These are phyloP conservation scores for Penicillium silybi DNA, from an alignment of 495 filamentous ascomycete genomes.

Conservation along the genomic window DNA sequence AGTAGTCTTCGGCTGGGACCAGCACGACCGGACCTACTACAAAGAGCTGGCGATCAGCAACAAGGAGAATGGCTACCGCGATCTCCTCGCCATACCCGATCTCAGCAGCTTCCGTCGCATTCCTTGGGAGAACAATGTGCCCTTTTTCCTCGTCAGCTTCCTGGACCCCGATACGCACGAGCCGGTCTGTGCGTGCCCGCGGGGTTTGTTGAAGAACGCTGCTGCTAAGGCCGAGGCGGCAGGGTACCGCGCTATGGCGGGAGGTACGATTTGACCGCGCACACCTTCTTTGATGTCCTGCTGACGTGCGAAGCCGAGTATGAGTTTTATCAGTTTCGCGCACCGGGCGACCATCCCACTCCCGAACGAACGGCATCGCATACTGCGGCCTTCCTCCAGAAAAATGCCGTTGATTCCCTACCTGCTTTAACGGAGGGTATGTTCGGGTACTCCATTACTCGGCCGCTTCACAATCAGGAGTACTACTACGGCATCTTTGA, in stretches of 20 bases:
- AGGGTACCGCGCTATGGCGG: constrained; percentile 83
- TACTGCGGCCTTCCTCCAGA: constrained; percentile 66
- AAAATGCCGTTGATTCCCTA: constrained; percentile 67
- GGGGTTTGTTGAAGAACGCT: constrained; percentile 66
- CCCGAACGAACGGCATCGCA: constrained; percentile 62
- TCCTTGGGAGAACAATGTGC: constrained; percentile 90
- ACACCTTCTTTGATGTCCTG: background rate
- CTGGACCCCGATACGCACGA: constrained; percentile 51
- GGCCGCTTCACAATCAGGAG: constrained; percentile 86
- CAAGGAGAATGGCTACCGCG: constrained; percentile 87
- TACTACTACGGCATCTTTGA: constrained; percentile 93
- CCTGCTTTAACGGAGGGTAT: constrained; percentile 89
- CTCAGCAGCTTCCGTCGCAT: constrained; percentile 79
- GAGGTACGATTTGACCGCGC: constrained; percentile 53
- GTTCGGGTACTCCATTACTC: constrained; percentile 96
- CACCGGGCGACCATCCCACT: constrained; percentile 48
- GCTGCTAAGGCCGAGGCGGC: constrained; percentile 61
- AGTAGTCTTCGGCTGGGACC: constrained; percentile 96
- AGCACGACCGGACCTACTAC: constrained; percentile 90
- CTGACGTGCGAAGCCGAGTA: constrained; percentile 67
- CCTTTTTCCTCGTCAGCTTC: constrained; percentile 92
- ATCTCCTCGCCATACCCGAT: constrained; percentile 82
- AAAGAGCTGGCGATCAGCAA: constrained; percentile 84
- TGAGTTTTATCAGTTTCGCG: constrained; percentile 93
- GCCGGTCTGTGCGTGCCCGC: constrained; percentile 76